Base-by-base conservation (phyloP, 768 basidiomycete species). In the Infundibulicybe gibba region DNA sequence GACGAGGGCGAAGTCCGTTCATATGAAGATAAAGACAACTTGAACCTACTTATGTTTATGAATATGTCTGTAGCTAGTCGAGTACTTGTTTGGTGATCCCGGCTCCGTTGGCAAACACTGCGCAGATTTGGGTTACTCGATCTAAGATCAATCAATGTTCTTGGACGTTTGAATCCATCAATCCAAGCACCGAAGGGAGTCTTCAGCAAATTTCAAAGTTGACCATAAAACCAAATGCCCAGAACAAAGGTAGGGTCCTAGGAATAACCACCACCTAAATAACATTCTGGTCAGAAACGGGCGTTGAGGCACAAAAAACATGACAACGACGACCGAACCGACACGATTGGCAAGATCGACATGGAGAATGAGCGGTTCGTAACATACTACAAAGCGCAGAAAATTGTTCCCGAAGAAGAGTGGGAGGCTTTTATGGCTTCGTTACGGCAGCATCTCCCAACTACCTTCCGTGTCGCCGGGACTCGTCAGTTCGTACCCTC, bases 381-480 rank as follows among this genome's bases (percentile, higher is more conserved):
- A 42, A 66, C 68, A 6, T 90, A 90, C 61, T 90, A 90, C 67
- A 74, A 76, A 58, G 76, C 81, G 0, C 94, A 97, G 63, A 73
- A 77, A 12, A 81, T 95, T 39, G 66, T 97, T 3, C 69, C 81
- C 1, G 81, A 85, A 0, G 77, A 80, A 2, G 90, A 98, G 62
- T 98, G 92, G 90, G 75, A 82, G 0, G 41, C 53, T 1, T 87
- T 97, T 49, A 65, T 93, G 53, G 74, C 79, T 5, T 63, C 77
- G 1, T 62, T 95, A 47, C 76, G 79, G 37, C 70, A 70, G 20
- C 88, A 90, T 32, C 70, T 98, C 34, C 97, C 97, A 3, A 95
- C 92, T 0, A 97, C 94, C 0, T 99, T 99, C 64, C 77, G 97
- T 34, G 84, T 99, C 14, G 85, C 93, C 0, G 91, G 93, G 0